Percentiles rank a stretch among this genome's conserved stretches.
Conservation (phyloP, 768 basidiomycete species). For the Holtermanniella nyarrowii region DNA sequence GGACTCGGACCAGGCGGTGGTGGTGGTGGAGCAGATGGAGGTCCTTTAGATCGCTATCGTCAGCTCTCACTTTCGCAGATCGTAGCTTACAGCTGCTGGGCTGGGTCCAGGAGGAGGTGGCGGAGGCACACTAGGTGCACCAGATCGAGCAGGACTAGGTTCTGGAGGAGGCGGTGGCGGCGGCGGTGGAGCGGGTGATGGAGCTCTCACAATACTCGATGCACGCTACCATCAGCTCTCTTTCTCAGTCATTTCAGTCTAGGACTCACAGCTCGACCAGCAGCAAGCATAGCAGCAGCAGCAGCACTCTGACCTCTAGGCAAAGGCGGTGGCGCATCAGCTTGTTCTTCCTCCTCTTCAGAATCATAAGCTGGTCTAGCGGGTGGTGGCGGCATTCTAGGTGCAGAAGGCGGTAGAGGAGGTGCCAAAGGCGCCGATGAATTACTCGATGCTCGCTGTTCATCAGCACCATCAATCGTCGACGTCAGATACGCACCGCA, state of each 20-base stretch:
- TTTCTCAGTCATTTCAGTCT: too few species aligned
- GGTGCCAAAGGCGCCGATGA: constrained; percentile 16
- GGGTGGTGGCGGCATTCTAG: constrained; percentile 5
- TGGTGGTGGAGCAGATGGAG: constrained; percentile 4
- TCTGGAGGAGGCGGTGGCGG: not conserved
- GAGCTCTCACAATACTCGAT: not conserved
- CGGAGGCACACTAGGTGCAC: constrained; percentile 1
- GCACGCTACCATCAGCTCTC: not conserved
- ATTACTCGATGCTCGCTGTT: not conserved
- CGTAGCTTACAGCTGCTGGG: constrained; percentile 9
- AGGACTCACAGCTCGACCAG: constrained; percentile 13
- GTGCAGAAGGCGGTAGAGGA: constrained; percentile 20
- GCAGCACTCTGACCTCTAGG: constrained; percentile 31
- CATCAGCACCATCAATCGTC: not conserved
- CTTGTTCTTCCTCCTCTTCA: constrained; percentile 18
- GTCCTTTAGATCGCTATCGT: not conserved
- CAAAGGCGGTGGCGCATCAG: constrained; percentile 24
- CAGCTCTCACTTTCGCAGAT: not conserved
- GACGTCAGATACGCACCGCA: not conserved
- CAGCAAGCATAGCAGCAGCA: constrained; percentile 16
- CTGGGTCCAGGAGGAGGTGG: constrained; percentile 14
- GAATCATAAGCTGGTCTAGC: constrained; percentile 2
- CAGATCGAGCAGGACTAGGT: not conserved
- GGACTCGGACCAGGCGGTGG: constrained; percentile 15
- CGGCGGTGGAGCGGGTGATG: not conserved